phyloP scores from a whole-genome alignment of 192 early-diverging fungal genomes.

The Backusella mclennaniae region DNA sequence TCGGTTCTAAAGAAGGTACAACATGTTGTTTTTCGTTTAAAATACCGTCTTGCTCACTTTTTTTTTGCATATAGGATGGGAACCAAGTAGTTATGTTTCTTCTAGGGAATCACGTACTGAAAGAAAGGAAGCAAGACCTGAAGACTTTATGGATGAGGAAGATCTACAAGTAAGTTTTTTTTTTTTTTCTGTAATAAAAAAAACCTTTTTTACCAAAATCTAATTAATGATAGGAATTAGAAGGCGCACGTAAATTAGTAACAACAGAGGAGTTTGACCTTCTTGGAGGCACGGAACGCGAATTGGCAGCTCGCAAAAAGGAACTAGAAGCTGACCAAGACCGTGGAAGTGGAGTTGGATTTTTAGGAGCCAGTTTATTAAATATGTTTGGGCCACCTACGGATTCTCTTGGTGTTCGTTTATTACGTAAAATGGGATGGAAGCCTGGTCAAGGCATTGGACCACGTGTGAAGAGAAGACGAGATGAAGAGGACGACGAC shows the following conservation, averaged over 20 bases:
- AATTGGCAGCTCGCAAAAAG: slow-evolving; percentile 50
- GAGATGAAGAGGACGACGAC: slow-evolving; percentile 14
- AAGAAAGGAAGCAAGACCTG: slow-evolving; percentile 47
- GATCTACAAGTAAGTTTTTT: slow-evolving; percentile 66
- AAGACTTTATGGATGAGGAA: slow-evolving; percentile 98
- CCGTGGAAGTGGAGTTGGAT: slow-evolving; percentile 35
- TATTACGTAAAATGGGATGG: slow-evolving; percentile 87
- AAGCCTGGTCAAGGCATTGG: slow-evolving; percentile 85
- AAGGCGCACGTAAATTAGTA: slow-evolving; percentile 45
- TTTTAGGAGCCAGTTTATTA: slow-evolving; percentile 37
- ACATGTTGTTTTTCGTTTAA: not conserved
- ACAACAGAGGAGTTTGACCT: slow-evolving; percentile 71
- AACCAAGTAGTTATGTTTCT: slow-evolving; percentile 75
- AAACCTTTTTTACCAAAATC: not conserved
- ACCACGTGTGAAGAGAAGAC: slow-evolving; percentile 50
- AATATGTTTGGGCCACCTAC: slow-evolving; percentile 61
- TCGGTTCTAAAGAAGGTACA: slow-evolving; percentile 92
- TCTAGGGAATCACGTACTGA: slow-evolving; percentile 64
- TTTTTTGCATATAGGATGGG: slow-evolving; percentile 58
- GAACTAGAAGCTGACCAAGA: slow-evolving; percentile 41
- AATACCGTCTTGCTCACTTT: not conserved
- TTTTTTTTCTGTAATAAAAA: not conserved
- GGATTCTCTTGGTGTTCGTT: slow-evolving; percentile 56
- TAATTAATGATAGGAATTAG: slow-evolving; percentile 45
- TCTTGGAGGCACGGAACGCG: slow-evolving; percentile 60